A percentile compares a stretch with the other conserved stretches of the same genome.
Conservation (phyloP, 306 rosid species). For the Sicyos baderoa region DNA sequence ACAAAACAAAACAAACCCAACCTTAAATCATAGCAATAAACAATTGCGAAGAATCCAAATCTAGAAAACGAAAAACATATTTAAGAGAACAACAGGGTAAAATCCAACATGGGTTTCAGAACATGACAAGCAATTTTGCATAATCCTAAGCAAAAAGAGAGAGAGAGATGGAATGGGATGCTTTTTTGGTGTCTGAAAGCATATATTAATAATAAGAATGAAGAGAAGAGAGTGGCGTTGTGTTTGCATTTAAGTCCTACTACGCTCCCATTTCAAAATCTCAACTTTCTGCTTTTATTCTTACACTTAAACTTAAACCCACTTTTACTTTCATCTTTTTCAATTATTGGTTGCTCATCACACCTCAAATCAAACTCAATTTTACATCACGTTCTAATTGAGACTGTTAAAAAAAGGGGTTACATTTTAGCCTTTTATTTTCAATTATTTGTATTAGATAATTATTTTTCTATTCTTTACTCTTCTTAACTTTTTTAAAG, state of each 20-base stretch:
- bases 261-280: slow-evolving; percentile 10
- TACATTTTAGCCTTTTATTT: neutral
- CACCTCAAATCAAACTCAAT: neutral
- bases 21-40: slow-evolving; percentile 21
- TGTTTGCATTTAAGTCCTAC: slow-evolving; percentile 1
- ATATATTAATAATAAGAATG: neutral
- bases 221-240: neutral
- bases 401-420: neutral
- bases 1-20: slow-evolving; percentile 10
- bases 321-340: neutral
- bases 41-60: neutral
- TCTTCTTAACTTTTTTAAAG: neutral
- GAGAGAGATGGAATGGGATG: neutral
- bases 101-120: slow-evolving; percentile 10
- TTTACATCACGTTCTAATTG: neutral
- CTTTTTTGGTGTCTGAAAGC: neutral
- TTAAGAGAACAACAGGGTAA: neutral
- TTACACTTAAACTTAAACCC: neutral
- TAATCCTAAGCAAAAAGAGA: neutral
- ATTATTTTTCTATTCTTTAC: neutral
- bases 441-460: neutral
- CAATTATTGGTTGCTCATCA: neutral
- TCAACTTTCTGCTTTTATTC: neutral
- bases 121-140: no score
- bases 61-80: neutral